These are phyloP conservation scores for Triticum timopheevii DNA, from an alignment of 176 grass and related monocot genomes.

Conservation along the genomic window DNA sequence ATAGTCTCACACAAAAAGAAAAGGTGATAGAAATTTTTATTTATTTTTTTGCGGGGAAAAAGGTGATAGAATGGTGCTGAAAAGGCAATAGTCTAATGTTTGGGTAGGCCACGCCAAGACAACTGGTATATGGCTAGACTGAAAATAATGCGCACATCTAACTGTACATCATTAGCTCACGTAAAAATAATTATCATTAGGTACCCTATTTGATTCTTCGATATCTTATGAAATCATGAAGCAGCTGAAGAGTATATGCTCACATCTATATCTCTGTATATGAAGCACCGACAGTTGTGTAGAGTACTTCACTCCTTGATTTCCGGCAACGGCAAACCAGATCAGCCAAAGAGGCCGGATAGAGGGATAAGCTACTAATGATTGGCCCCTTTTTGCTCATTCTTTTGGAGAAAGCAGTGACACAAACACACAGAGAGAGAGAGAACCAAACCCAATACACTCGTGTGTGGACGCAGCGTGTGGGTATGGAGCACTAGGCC, in stretches of 20 bases:
- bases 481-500: conserved; percentile 14
- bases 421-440: neutral
- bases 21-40: too few species aligned
- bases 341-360: conserved; percentile 6
- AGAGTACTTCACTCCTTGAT: neutral
- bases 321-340: conserved; percentile 26
- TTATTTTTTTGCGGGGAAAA: too few species aligned
- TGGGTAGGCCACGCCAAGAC: too few species aligned
- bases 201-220: neutral
- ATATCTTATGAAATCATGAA: neutral
- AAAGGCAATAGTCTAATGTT: too few species aligned
- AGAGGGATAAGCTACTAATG: conserved; percentile 38
- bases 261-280: too few species aligned
- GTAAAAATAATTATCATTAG: too few species aligned
- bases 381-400: conserved; percentile 29
- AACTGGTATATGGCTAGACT: neutral
- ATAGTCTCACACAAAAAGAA: too few species aligned
- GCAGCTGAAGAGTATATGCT: neutral
- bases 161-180: neutral
- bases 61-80: too few species aligned
- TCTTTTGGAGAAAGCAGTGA: neutral
- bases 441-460: neutral
- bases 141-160: neutral
- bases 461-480: conserved; percentile 1
- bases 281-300: neutral